Evolutionary conservation across 768 basidiomycete species (phyloP).

Genomic region (Gloeopeniophorella convolvens): DNA sequence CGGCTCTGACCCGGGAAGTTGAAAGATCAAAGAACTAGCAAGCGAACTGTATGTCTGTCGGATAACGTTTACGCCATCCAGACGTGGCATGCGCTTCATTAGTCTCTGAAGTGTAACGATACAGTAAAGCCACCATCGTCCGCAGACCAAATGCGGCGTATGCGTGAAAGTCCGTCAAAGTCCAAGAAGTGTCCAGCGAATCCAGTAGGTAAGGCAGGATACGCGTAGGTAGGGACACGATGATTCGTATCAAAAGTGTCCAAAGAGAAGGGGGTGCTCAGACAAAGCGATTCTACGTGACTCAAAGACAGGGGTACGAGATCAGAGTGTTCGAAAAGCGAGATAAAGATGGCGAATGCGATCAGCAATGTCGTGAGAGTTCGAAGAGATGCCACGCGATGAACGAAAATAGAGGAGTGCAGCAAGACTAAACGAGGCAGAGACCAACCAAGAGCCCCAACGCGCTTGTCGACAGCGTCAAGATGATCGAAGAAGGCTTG

Average conservation of each 20-base stretch:
- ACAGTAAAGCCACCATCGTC: neutral
- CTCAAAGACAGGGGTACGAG: neutral
- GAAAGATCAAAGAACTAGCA: neutral
- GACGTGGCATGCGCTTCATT: neutral
- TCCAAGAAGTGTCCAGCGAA: neutral
- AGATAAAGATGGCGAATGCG: no score
- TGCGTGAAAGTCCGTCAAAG: neutral
- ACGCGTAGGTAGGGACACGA: neutral
- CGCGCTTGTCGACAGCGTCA: neutral
- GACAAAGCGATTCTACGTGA: no score
- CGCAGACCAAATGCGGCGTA: neutral
- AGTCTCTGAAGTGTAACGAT: no score
- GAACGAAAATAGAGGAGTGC: neutral
- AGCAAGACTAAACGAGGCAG: neutral
- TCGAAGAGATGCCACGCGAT: no score
- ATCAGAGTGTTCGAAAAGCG: no score
- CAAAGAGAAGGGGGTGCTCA: no score
- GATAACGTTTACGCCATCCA: neutral
- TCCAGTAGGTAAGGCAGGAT: no score
- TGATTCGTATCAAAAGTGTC: neutral
- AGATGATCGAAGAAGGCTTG: neutral
- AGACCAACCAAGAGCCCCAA: neutral
- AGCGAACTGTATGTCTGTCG: neutral
- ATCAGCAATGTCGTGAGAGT: no score
- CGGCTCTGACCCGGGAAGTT: no score